Base-by-base conservation (phyloP, 2,329 filamentous ascomycete species). In the Stemphylium vesicarium region DNA sequence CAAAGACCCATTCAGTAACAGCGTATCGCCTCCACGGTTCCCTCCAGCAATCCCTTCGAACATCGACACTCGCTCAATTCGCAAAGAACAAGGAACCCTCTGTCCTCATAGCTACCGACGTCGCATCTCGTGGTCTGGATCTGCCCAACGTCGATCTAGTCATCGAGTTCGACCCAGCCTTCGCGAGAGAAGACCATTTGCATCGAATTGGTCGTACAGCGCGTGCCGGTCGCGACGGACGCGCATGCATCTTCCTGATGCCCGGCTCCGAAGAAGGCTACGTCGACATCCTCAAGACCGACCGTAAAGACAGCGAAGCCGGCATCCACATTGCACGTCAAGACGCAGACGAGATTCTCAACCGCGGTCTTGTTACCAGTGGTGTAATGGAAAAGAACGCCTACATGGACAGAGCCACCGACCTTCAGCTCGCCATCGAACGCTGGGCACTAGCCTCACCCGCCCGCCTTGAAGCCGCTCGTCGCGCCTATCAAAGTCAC, bases 151-250 rank as follows among this genome's bases (percentile, higher is more conserved):
- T 99, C 46, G 95, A 99, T 73, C 83, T 97, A 16, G 92, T 99
- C 44, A 85, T 99, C 52, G 95, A 99, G 75, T 98, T 96, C 72
- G 95, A 99, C 71, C 93, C 95, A 0, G 91, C 95, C 2, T 98
- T 98, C 77, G 92, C 90, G 71, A 88, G 92, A 20, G 90, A 93
- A 57, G 95, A 99, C 74, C 95, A 99, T 74, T 84, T 97, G 7
- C 95, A 99, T 78, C 89, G 95, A 51, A 91, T 98, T 50, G 95
- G 95, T 50, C 90, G 95, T 74, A 99, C 95, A 10, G 95, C 95
- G 3, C 91, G 95, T 81, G 91, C 96, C 1, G 95, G 95, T 13
- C 89, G 91, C 5, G 85, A 94, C 10, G 95, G 95, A 24, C 88
- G 93, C 51, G 92, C 95, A 0, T 83, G 91, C 10, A 87, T 98